Evolutionary conservation across 2,329 filamentous ascomycete genomes (phyloP).

Genomic region (Stagonosporopsis rhizophila): DNA sequence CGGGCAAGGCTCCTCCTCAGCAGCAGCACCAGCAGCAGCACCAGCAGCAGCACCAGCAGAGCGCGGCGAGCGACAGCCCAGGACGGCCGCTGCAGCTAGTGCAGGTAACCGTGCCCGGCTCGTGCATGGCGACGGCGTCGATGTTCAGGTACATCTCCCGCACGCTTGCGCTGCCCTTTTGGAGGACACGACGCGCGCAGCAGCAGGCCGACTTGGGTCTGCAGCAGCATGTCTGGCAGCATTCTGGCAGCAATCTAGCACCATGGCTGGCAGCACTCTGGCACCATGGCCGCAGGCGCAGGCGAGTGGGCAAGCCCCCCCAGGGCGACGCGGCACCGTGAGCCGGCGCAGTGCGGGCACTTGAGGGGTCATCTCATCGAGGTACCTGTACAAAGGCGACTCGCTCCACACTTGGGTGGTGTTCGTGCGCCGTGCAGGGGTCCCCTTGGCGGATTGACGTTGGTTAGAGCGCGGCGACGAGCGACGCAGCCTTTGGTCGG

Average conservation of each 20-base stretch:
- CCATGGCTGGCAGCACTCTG: too few relatives aligned
- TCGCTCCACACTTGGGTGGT: constrained; percentile 27
- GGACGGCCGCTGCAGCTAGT: constrained; percentile 34
- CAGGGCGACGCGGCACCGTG: constrained; percentile 11
- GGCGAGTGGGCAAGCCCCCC: too few relatives aligned
- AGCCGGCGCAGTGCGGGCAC: constrained; percentile 18
- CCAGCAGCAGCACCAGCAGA: too few relatives aligned
- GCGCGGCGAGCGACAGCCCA: too few relatives aligned
- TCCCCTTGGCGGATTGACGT: constrained; percentile 34
- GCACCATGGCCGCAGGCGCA: too few relatives aligned
- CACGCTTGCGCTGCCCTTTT: constrained; percentile 16
- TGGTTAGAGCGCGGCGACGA: constrained; percentile 27
- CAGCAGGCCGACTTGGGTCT: not conserved
- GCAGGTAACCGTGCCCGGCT: constrained; percentile 33
- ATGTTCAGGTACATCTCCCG: constrained; percentile 44
- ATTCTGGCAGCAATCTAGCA: too few relatives aligned
- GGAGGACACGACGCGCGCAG: constrained; percentile 6
- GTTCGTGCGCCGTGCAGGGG: constrained; percentile 34
- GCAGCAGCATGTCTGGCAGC: too few relatives aligned
- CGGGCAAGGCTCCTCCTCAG: too few relatives aligned
- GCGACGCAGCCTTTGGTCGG: constrained; percentile 26
- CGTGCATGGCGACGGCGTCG: constrained; percentile 30
- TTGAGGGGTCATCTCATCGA: constrained; percentile 16
- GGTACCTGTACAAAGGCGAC: constrained; percentile 32
- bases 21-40: too few relatives aligned